Evolutionary conservation across 345 rosid genomes (phyloP), one percentile per base, ranked within the genome.

Genomic region (Lepidium didymum): DNA sequence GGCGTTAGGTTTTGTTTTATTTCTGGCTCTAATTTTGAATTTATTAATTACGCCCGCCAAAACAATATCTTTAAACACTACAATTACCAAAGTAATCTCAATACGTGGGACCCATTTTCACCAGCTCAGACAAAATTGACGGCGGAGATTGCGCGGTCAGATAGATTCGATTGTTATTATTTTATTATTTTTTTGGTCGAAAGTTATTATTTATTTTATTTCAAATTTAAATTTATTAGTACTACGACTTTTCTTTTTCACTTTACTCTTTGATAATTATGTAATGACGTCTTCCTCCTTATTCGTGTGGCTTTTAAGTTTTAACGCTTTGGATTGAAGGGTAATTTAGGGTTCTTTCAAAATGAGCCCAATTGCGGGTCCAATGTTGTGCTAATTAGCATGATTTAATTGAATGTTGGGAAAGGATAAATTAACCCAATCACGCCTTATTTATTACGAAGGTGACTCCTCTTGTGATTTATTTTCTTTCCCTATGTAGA

Each of bases 31-130:
- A 81, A 83, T 84, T 73, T 83, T 50, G 77, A 74, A 74, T 34
- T 64, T 69, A 53, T 29, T 31, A 61, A 68, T 44, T 56, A 63
- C 80, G 89, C 90, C 89, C 96, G 96, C 96, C 94, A 90, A 87
- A 50, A 68, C 74, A 41, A 18, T 59, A 64, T 58, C 56, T 3
- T 15, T 21, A 60, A 67, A 44, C 55, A 51, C 50, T 13, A 43
- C 65, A 38, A 54, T 38, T 55, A 23, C 68, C 51, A 16, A 61
- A 52, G 63, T 10, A 27, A 64, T 49, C 9, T 4, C 53, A 3
- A 1, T 1, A 78, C 91, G 85, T 11, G 76, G 68, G 76, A 36
- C 72, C 62, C 25, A 4, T 21, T 67, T 65, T 60, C 43, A 58
- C 63, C 12, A 62, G 40, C 46, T 47, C 33, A 0, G 29, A 55